phyloP scores from a whole-genome alignment of 1,284 basidiomycete genomes.

The Sporisorium scitamineum region DNA sequence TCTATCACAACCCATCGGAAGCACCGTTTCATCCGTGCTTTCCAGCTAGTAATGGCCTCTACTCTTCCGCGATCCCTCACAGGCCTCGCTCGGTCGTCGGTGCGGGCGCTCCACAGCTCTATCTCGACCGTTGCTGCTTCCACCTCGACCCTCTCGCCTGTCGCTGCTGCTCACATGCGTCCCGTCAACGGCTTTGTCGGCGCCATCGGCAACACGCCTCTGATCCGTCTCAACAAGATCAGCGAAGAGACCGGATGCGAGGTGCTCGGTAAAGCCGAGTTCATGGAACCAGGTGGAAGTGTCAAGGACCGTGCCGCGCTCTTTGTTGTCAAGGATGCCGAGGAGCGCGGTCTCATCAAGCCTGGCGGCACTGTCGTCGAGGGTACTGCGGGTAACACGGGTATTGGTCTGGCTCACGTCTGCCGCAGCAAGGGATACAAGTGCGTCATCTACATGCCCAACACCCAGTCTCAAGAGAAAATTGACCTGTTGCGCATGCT shows the following conservation, averaged over 20 bases:
- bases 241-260: slow-evolving; percentile 90
- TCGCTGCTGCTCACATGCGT: slow-evolving; percentile 56
- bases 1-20: neutral
- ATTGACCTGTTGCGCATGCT: slow-evolving; percentile 97
- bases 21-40: neutral
- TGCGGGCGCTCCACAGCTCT: slow-evolving; percentile 34
- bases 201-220: slow-evolving; percentile 92
- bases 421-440: slow-evolving; percentile 92
- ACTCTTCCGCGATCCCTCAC: slow-evolving; percentile 25
- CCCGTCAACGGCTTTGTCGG: slow-evolving; percentile 81
- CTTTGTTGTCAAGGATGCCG: slow-evolving; percentile 88
- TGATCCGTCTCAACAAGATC: slow-evolving; percentile 75
- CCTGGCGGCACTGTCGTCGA: slow-evolving; percentile 96
- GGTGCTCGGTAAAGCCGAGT: slow-evolving; percentile 95
- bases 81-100: slow-evolving; percentile 28
- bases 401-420: slow-evolving; percentile 91
- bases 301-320: slow-evolving; percentile 98
- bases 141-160: slow-evolving; percentile 38
- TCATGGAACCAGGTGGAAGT: slow-evolving; percentile 98
- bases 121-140: slow-evolving; percentile 18
- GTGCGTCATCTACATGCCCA: slow-evolving; percentile 99
- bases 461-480: slow-evolving; percentile 94
- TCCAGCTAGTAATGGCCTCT: slow-evolving; percentile 17
- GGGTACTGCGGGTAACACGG: slow-evolving; percentile 98
- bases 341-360: slow-evolving; percentile 80